Conservation (phyloP, 139 green algal species). For the Penium margaritaceum region DNA sequence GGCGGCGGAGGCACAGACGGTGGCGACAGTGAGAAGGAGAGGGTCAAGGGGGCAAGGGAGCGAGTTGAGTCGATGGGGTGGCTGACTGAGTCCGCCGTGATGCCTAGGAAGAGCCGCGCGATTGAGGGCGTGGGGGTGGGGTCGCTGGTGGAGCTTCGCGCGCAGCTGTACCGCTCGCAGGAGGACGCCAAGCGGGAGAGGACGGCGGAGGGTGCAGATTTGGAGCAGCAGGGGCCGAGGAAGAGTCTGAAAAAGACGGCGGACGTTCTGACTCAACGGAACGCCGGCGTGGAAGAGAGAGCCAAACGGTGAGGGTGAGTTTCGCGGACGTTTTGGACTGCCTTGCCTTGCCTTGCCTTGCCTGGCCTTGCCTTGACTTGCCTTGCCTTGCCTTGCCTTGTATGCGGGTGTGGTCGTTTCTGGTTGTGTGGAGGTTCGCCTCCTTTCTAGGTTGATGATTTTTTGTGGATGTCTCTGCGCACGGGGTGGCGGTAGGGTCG, state of each 20-base stretch:
- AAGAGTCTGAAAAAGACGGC: background rate
- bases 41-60: slow-evolving; percentile 1
- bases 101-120: slow-evolving; percentile 58
- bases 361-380: no score
- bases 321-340: no score
- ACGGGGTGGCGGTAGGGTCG: no score
- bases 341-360: no score
- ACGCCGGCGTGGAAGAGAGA: slow-evolving; percentile 62
- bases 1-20: no score
- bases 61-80: slow-evolving; percentile 59
- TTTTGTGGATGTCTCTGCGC: no score
- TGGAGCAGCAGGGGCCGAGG: slow-evolving; percentile 10
- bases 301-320: slow-evolving; percentile 20
- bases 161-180: slow-evolving; percentile 65
- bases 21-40: no score
- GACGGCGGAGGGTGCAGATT: slow-evolving; percentile 19
- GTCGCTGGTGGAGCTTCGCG: slow-evolving; percentile 64
- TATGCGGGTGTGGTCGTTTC: no score
- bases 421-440: no score
- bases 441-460: no score
- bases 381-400: no score
- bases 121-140: slow-evolving; percentile 70
- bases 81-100: slow-evolving; percentile 59
- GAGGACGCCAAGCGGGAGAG: slow-evolving; percentile 53
- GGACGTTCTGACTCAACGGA: slow-evolving; percentile 54